Conservation (phyloP, 495 filamentous ascomycete genomes). For the Xylaria curta region DNA sequence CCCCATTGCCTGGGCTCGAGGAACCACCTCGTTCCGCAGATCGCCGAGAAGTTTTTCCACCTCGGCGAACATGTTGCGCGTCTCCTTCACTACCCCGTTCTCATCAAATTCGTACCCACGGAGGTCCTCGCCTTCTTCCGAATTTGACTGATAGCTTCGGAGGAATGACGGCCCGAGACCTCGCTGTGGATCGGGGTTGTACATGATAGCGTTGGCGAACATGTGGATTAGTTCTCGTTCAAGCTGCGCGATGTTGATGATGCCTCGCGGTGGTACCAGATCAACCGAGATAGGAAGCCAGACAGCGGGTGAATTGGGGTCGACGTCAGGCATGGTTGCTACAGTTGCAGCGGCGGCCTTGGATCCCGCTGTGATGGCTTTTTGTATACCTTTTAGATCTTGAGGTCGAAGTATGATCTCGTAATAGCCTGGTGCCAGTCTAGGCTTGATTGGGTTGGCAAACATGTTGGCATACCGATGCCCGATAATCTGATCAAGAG, state of each 20-base stretch:
- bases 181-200: conserved; percentile 77
- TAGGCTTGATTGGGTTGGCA: conserved; percentile 79
- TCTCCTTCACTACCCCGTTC: conserved; percentile 81
- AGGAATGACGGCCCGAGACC: conserved; percentile 70
- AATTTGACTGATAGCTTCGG: conserved; percentile 34
- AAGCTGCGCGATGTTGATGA: conserved; percentile 92
- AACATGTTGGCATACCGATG: conserved; percentile 93
- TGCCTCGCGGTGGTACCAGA: conserved; percentile 82
- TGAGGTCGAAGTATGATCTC: conserved; percentile 86
- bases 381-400: conserved; percentile 85
- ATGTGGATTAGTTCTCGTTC: conserved; percentile 97
- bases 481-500: conserved; percentile 82
- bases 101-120: conserved; percentile 67
- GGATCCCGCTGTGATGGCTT: conserved; percentile 77
- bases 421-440: conserved; percentile 85
- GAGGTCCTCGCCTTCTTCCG: conserved; percentile 52
- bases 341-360: conserved; percentile 72
- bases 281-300: conserved; percentile 74
- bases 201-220: conserved; percentile 98
- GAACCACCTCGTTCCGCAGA: conserved; percentile 46
- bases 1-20: conserved; percentile 35
- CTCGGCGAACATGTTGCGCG: conserved; percentile 80
- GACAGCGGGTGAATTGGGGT: conserved; percentile 55
- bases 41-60: conserved; percentile 68
- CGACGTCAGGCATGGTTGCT: conserved; percentile 54